phyloP scores from a whole-genome alignment of 73 alveolate genomes.

The Paramecium pentaurelia region DNA sequence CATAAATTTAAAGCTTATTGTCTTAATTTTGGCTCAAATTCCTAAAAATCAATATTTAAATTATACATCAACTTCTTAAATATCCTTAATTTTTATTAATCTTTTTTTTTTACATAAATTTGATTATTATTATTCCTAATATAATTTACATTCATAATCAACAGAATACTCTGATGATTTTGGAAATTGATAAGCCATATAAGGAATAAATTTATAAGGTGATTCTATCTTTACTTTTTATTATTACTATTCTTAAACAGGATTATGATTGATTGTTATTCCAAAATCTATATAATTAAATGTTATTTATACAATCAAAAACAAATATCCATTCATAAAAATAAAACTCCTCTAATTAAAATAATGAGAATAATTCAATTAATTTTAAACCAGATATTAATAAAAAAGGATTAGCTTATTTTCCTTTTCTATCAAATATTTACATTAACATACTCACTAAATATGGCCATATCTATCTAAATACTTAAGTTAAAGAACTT shows the following conservation, averaged over 20 bases:
- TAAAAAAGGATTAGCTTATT: not conserved
- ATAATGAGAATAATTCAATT: conserved; percentile 29
- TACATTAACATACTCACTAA: conserved; percentile 46
- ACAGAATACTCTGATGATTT: not conserved
- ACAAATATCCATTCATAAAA: conserved; percentile 61
- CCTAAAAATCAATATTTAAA: not conserved
- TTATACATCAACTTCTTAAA: not conserved
- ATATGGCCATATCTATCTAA: conserved; percentile 53
- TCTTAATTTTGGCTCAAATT: conserved; percentile 19
- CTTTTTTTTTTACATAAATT: conserved; percentile 24
- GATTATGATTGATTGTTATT: not conserved
- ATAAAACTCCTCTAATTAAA: conserved; percentile 49
- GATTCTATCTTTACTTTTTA: not conserved
- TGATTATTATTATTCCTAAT: not conserved
- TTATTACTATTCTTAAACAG: not conserved
- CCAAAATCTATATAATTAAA: not conserved
- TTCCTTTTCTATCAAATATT: conserved; percentile 51
- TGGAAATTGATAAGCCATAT: conserved; percentile 6
- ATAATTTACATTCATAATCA: conserved; percentile 30
- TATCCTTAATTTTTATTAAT: conserved; percentile 6
- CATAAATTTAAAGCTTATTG: conserved; percentile 19
- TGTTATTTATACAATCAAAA: conserved; percentile 30
- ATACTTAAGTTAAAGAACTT: not conserved
- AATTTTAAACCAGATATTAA: conserved; percentile 49
- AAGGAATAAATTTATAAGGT: conserved; percentile 47